Base-by-base conservation (phyloP, 2,329 filamentous ascomycete genomes). In the Ascochyta viciae-villosae region DNA sequence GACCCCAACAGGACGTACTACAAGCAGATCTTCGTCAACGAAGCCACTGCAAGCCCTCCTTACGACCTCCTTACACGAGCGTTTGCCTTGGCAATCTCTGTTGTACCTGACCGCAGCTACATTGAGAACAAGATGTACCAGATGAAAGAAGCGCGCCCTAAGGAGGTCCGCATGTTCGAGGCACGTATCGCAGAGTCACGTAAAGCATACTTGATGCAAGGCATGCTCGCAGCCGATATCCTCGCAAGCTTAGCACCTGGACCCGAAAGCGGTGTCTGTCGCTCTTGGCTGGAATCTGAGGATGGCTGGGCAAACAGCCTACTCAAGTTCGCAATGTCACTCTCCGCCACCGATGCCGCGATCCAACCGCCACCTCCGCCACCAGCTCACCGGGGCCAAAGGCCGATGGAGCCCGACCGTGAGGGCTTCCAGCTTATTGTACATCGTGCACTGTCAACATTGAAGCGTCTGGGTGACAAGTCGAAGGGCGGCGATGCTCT, bases 141-240 rank as follows among this genome's bases (percentile, higher is more conserved):
- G 31, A 60, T 70, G 53, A 62, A 66, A 26, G 69, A 71, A 83
- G 84, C 55, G 74, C 88, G 24, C 77, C 69, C 71, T 0, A 68
- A 67, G 41, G 66, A 73, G 44, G 67, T 75, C 22, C 74, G 74
- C 22, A 62, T 66, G 45, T 72, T 68, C 16, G 79, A 81, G 62
- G 70, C 89, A 0, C 84, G 87, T 0, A 83, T 92, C 5, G 85
- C 95, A 5, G 92, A 97, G 72, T 87, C 86, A 4, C 87, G 95
- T 53, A 96, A 96, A 75, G 89, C 95, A 0, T 89, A 92, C 67
- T 79, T 99, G 10, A 95, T 96, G 84, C 95, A 99, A 77, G 93
- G 92, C 1, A 85, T 98, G 66, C 82, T 98, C 6, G 90, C 92
- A 1, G 93, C 92, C 0, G 93, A 98, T 64, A 96, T 98, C 47